Percentiles rank a stretch among this genome's conserved stretches.
Evolutionary conservation across 1,284 basidiomycete species (phyloP).

Genomic region (Ceratorhiza oryzae-sativae): DNA sequence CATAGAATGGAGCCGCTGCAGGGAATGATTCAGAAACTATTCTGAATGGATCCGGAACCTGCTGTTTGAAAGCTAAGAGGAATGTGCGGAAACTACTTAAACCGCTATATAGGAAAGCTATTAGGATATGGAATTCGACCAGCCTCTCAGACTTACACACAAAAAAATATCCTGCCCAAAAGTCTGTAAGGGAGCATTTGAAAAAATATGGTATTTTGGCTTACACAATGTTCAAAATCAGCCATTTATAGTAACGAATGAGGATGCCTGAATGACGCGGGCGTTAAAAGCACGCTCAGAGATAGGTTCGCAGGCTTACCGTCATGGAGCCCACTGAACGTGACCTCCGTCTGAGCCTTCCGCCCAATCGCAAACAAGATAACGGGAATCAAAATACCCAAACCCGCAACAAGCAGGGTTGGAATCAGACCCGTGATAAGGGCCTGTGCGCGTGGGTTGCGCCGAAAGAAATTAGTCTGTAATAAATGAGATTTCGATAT

Average conservation of each 20-base stretch:
- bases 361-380: slow-evolving; percentile 50
- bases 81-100: slow-evolving; percentile 78
- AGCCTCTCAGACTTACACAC: slow-evolving; percentile 45
- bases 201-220: neutral
- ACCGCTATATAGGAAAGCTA: slow-evolving; percentile 66
- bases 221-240: slow-evolving; percentile 19
- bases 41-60: slow-evolving; percentile 44
- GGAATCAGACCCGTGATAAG: slow-evolving; percentile 48
- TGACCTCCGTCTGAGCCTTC: slow-evolving; percentile 52
- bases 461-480: slow-evolving; percentile 42
- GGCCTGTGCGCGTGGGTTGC: slow-evolving; percentile 44
- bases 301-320: neutral
- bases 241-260: slow-evolving; percentile 51
- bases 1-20: slow-evolving; percentile 52
- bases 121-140: neutral
- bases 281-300: slow-evolving; percentile 28
- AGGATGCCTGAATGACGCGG: slow-evolving; percentile 46
- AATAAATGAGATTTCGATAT: neutral
- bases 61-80: slow-evolving; percentile 61
- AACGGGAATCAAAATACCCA: slow-evolving; percentile 49
- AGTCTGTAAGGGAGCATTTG: neutral
- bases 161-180: slow-evolving; percentile 49
- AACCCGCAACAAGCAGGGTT: slow-evolving; percentile 49
- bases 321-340: slow-evolving; percentile 51
- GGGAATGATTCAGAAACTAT: slow-evolving; percentile 51